Evolutionary conservation across 352 stramenopile species (phyloP).

Genomic region (Phytophthora kernoviae): DNA sequence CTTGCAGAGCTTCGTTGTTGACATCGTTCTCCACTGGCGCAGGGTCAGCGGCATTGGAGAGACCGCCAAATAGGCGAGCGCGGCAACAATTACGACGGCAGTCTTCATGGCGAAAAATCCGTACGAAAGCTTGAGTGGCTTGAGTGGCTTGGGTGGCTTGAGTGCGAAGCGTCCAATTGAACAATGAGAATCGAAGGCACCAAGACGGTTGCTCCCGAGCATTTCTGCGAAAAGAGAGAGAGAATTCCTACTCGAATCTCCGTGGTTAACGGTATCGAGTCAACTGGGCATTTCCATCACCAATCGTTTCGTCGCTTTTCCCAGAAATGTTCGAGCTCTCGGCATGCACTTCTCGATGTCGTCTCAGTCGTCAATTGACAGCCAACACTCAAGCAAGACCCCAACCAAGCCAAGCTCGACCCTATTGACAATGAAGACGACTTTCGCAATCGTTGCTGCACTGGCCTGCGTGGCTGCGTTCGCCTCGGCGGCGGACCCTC

Average conservation of each 20-base stretch:
- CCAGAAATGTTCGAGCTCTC: background rate
- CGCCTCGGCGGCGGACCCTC: constrained; percentile 6
- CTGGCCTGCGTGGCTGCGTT: constrained; percentile 13
- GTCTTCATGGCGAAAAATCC: constrained; percentile 1
- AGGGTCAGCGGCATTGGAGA: no score
- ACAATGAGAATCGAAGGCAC: background rate
- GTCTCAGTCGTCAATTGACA: constrained; percentile 17
- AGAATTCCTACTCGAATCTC: no score
- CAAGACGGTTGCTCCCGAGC: no score
- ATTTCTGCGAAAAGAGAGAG: constrained; percentile 10
- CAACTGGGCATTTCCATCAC: no score
- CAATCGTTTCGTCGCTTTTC: no score
- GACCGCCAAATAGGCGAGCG: constrained; percentile 12
- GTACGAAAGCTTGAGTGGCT: background rate
- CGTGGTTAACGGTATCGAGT: no score
- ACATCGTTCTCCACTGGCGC: background rate
- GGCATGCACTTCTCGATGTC: background rate
- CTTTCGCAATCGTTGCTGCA: constrained; percentile 14
- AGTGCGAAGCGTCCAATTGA: constrained; percentile 1
- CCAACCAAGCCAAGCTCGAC: background rate
- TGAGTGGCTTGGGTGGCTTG: background rate
- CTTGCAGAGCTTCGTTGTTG: no score
- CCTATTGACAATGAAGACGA: constrained; percentile 19
- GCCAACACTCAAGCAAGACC: constrained; percentile 5
- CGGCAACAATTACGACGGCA: constrained; percentile 8